phyloP scores from a whole-genome alignment of 768 basidiomycete species.

The Tulasnella sp. region DNA sequence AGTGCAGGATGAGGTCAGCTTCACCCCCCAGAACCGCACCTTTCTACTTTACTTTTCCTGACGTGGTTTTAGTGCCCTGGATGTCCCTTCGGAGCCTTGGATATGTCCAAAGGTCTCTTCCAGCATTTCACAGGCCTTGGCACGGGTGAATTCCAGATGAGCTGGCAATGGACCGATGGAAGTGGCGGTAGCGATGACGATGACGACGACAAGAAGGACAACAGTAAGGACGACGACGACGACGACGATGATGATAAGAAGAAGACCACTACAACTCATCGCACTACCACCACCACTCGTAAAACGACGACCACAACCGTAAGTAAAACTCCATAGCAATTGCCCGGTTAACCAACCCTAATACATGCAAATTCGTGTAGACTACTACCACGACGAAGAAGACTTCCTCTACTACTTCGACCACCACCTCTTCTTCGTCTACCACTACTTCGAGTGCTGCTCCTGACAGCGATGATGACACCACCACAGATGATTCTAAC shows the following conservation, averaged over 20 bases:
- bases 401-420: neutral
- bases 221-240: neutral
- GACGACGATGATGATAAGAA: neutral
- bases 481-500: neutral
- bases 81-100: conserved; percentile 19
- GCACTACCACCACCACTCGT: conserved; percentile 3
- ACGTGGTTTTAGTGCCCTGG: neutral
- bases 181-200: neutral
- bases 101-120: conserved; percentile 21
- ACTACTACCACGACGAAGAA: neutral
- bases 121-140: conserved; percentile 15
- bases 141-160: conserved; percentile 12
- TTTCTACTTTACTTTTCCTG: neutral
- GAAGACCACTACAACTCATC: neutral
- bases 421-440: neutral
- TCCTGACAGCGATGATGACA: neutral
- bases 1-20: conserved; percentile 17
- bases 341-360: neutral
- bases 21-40: neutral
- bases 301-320: neutral
- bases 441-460: neutral
- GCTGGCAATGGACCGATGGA: conserved; percentile 4
- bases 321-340: neutral
- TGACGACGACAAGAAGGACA: neutral
- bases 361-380: neutral